These are phyloP conservation scores for Vaccinium darrowii DNA, from an alignment of 148 eudicot genomes.

Conservation along the genomic window DNA sequence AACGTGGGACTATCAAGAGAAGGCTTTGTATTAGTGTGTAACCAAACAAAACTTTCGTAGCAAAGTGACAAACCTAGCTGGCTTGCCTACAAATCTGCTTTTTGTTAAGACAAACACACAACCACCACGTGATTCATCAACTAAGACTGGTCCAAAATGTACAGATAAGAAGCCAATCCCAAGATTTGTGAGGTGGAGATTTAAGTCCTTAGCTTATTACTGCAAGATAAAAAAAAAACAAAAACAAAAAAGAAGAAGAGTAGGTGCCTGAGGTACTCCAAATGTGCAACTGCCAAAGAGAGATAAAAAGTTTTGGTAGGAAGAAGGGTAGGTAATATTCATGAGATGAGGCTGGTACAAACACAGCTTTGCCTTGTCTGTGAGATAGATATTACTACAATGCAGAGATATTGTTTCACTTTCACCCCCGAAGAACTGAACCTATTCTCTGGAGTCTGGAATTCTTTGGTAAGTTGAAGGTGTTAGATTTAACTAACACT, in stretches of 20 bases:
- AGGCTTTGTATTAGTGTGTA: not conserved
- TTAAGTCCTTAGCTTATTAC: not conserved
- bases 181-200: not conserved
- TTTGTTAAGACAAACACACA: not conserved
- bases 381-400: no score
- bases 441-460: not conserved
- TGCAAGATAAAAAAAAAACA: not conserved
- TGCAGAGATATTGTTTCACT: no score
- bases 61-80: slow-evolving; percentile 4
- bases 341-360: not conserved
- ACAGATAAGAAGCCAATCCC: not conserved
- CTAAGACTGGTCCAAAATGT: slow-evolving; percentile 1
- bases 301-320: not conserved
- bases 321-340: slow-evolving; percentile 1
- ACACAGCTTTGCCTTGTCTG: not conserved
- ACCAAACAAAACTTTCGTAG: slow-evolving; percentile 16
- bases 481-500: no score
- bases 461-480: not conserved
- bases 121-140: slow-evolving; percentile 2
- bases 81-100: not conserved
- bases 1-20: not conserved
- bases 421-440: not conserved
- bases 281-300: not conserved
- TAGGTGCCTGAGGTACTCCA: not conserved
- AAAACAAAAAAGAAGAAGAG: not conserved